These are phyloP conservation scores for Lanmaoa pseudosensibilis DNA, from an alignment of 768 basidiomycete genomes.

Conservation along the genomic window DNA sequence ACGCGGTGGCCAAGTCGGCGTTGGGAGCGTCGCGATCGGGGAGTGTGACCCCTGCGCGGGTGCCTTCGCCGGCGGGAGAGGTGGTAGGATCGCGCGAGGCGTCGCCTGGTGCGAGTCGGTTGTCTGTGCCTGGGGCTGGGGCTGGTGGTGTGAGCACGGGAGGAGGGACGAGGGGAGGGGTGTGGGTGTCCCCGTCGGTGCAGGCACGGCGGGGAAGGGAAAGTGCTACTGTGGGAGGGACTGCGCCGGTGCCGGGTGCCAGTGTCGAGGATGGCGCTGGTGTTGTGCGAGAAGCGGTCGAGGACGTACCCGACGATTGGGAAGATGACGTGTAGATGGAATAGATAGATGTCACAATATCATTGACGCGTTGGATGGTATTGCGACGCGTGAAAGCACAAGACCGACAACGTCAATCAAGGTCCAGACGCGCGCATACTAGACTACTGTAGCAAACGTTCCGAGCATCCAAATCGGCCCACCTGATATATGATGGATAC, in stretches of 20 bases:
- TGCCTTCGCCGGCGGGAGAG: slow-evolving; percentile 20
- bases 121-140: neutral
- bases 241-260: neutral
- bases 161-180: neutral
- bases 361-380: neutral
- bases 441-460: too few relatives aligned
- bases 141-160: neutral
- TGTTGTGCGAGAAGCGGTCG: neutral
- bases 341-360: too few relatives aligned
- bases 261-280: neutral
- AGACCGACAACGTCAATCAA: too few relatives aligned
- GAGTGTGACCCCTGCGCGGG: slow-evolving; percentile 12
- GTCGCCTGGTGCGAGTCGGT: slow-evolving; percentile 10
- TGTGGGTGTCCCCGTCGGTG: slow-evolving; percentile 26
- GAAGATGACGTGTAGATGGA: slow-evolving; percentile 46
- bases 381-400: too few relatives aligned
- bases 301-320: slow-evolving; percentile 52
- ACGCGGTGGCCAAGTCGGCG: slow-evolving; percentile 16
- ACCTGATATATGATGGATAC: too few relatives aligned
- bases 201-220: slow-evolving; percentile 15
- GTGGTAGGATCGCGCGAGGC: slow-evolving; percentile 2
- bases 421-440: too few relatives aligned
- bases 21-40: neutral
- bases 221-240: neutral
- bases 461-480: too few relatives aligned